A percentile compares a stretch with the other conserved stretches of the same genome.
These are phyloP conservation scores for Aspergillus clavatus DNA, from an alignment of 2,329 filamentous ascomycete genomes.

Conservation along the genomic window DNA sequence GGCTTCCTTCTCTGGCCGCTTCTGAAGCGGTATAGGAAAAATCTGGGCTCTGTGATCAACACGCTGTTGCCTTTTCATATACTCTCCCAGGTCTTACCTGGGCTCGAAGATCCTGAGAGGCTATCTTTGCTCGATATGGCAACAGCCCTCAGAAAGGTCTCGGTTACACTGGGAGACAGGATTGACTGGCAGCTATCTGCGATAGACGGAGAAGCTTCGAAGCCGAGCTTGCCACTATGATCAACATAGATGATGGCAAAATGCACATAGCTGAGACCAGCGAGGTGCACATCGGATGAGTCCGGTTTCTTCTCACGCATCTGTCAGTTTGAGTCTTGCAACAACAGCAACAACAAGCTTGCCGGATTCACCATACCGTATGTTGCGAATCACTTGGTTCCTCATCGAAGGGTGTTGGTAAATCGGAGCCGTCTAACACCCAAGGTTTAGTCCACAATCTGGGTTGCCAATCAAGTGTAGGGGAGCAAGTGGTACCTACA, in stretches of 20 bases:
- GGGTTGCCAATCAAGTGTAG: conserved; percentile 6
- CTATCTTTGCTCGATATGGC: conserved; percentile 21
- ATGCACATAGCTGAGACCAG: conserved; percentile 21
- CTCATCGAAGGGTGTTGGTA: background rate
- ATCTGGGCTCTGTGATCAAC: conserved; percentile 5
- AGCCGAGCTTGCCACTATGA: conserved; percentile 26
- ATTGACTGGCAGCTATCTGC: conserved; percentile 24
- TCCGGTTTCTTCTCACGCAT: conserved; percentile 16
- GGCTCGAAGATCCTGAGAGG: conserved; percentile 8
- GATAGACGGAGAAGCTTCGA: conserved; percentile 28
- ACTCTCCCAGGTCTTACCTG: conserved; percentile 14
- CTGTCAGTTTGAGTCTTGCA: background rate
- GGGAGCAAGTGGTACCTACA: conserved; percentile 10
- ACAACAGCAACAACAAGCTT: background rate
- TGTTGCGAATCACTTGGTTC: background rate
- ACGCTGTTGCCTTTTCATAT: background rate
- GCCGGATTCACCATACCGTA: background rate
- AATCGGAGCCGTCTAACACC: background rate
- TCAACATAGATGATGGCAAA: conserved; percentile 33
- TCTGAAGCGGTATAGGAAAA: conserved; percentile 2
- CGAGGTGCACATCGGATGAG: conserved; percentile 19
- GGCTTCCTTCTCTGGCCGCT: conserved; percentile 9
- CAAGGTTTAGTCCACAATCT: background rate
- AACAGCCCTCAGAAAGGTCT: conserved; percentile 28
- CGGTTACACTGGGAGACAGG: conserved; percentile 25